Evolutionary conservation across 2,329 filamentous ascomycete genomes (phyloP), one percentile per base, ranked within the genome.

Genomic region (Cladorrhinum sp.): DNA sequence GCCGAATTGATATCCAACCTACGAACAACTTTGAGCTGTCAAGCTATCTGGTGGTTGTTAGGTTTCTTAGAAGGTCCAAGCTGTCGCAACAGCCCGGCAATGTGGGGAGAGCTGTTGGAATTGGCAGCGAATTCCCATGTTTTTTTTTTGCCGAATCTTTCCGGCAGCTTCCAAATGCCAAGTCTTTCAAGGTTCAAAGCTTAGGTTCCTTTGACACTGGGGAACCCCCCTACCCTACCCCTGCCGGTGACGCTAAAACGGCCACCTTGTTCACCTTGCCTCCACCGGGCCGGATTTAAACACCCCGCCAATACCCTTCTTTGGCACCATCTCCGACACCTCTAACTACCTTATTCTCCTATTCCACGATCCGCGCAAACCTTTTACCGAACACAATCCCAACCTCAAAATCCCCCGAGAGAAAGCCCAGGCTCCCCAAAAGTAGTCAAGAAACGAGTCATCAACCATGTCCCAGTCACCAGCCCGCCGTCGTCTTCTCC

Each of bases 401-500:
- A 28, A 28, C 18, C 2, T 33, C 12, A 51, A 55, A 46, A 48
- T 33, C 23, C 14, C 14, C 21, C 26, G 21, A 36, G 39, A 58
- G 30, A 56, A 12, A 28, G 9, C 26, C 26, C 26, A 28, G 4
- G 9, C 26, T 4, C 26, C 26, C 26, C 26, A 4, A 28, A 28
- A 28, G 9, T 28, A n/a, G 26, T 28, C n/a, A 28, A 55, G 50
- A 30, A n/a, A 53, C 26, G 39, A 54, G 7, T 52, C 24, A 26
- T 57, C 21, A 66, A 59, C 60, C 5, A 86, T 86, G 83, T 79
- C 84, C 53, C 79, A 82, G 65, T 84, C 84, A 28, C 87, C 85
- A 62, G 86, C 86, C 67, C 86, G 88, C 74, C 85, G 86, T 69
- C 92, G 95, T 48, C 90, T 99, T 68, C 92, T 98, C 74, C 91